Percentiles rank a stretch among this genome's conserved stretches.
Evolutionary conservation across 176 grass and related monocot species (phyloP).

Genomic region (Rhynchospora breviuscula): DNA sequence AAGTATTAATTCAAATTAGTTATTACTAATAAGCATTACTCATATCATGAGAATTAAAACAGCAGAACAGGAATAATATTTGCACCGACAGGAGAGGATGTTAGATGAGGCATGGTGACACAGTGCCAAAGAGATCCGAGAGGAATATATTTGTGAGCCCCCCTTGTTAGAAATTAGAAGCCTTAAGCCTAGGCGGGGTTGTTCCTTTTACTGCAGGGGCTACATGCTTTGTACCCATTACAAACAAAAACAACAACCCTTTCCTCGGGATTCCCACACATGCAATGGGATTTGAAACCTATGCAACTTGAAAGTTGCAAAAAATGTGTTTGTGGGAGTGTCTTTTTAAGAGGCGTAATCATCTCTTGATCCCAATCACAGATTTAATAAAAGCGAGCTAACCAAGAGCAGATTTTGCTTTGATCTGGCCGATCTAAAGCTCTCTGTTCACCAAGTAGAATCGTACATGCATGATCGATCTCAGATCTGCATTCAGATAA

Average conservation of each 20-base stretch:
- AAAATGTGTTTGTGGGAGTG: constrained; percentile 24
- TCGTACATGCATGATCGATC: not conserved
- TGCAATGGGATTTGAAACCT: constrained; percentile 25
- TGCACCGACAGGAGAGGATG: constrained; percentile 11
- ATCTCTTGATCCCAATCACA: constrained; percentile 56
- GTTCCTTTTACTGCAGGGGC: constrained; percentile 7
- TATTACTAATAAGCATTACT: not conserved
- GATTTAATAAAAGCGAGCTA: constrained; percentile 35
- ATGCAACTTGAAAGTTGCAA: constrained; percentile 16
- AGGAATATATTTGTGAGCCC: constrained; percentile 27
- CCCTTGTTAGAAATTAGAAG: constrained; percentile 21
- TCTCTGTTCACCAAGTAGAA: not conserved
- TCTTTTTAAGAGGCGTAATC: constrained; percentile 49
- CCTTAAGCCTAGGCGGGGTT: constrained; percentile 15
- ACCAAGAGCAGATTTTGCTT: constrained; percentile 52
- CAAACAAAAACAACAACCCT: constrained; percentile 15
- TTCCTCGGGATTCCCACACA: constrained; percentile 36
- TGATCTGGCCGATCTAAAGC: constrained; percentile 19
- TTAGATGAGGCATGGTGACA: not conserved
- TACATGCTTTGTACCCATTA: constrained; percentile 30
- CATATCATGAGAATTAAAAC: not conserved
- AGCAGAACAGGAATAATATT: not conserved
- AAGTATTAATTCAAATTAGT: too few relatives aligned
- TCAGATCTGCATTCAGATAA: not conserved
- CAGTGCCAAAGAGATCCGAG: not conserved